Evolutionary conservation across 345 rosid species (phyloP), one percentile per base, ranked within the genome.

Genomic region (Euphorbia pulcherrima): DNA sequence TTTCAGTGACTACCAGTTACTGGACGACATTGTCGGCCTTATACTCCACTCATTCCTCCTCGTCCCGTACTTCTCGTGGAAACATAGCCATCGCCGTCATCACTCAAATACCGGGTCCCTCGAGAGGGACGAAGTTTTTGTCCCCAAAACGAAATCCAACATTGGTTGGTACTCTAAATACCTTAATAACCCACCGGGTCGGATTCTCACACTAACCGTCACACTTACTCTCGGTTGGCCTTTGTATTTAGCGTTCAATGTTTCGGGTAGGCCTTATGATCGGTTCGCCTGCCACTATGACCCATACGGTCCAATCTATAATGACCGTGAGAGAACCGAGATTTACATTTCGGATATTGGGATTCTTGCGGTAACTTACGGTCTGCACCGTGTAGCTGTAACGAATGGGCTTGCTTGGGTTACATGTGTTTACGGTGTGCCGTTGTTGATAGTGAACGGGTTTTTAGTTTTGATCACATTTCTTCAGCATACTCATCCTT

Each of bases 61-160:
- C 0, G 70, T 80, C 53, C 78, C 78, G 1, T 73, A 73, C 62
- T 80, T 80, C 68, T 80, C 83, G 17, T 70, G 83, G 83, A 76
- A 80, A 46, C 48, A 69, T 26, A 80, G 76, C 71, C 80, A 76
- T 47, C 67, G 78, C 18, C 73, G 80, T 39, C 83, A 73, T 63
- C 83, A 79, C 39, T 70, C 80, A 17, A 73, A 80, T 72, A 76
- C 83, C 0, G 70, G 75, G 14, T 73, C 73, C 3, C 52, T 80
- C 1, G 78, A 76, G 7, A 55, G 61, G 4, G 80, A 70, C 18
- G 80, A 80, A 61, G 80, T 79, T 0, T 79, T 69, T 5, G 77
- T 75, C 51, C 82, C 76, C 39, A 64, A 71, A 37, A 23, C 51
- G 69, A 80, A 70, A 16, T 67, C 68, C 62, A 29, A 10, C 26